These are phyloP conservation scores for Leccinellum rugosiceps DNA, from an alignment of 768 basidiomycete genomes.

Conservation along the genomic window DNA sequence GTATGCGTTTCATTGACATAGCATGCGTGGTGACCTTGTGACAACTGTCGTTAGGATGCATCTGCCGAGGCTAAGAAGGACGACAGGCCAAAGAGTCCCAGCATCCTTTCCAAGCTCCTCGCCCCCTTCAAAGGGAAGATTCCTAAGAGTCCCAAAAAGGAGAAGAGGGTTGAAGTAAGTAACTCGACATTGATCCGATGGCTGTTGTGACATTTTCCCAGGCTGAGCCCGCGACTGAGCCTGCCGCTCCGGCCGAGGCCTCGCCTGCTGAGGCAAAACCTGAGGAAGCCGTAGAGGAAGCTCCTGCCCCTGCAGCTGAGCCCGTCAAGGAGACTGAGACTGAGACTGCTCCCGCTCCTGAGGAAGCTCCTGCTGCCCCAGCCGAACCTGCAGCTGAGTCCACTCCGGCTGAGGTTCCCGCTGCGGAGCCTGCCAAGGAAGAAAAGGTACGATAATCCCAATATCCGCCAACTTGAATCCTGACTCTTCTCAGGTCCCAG, in stretches of 20 bases:
- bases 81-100: constrained; percentile 77
- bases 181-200: neutral
- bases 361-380: constrained; percentile 26
- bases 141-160: constrained; percentile 78
- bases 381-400: constrained; percentile 29
- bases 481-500: constrained; percentile 34
- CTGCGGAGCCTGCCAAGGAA: constrained; percentile 45
- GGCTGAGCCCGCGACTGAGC: constrained; percentile 32
- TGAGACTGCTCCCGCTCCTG: constrained; percentile 34
- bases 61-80: constrained; percentile 67
- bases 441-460: constrained; percentile 45
- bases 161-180: constrained; percentile 70
- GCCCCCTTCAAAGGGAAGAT: constrained; percentile 70
- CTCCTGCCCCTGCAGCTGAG: constrained; percentile 18
- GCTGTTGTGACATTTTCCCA: constrained; percentile 7
- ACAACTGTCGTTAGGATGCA: constrained; percentile 27
- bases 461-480: neutral
- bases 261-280: constrained; percentile 28
- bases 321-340: constrained; percentile 47
- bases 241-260: constrained; percentile 34
- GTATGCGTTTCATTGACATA: constrained; percentile 23
- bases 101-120: constrained; percentile 73
- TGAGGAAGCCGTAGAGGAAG: constrained; percentile 42
- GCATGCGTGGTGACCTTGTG: constrained; percentile 30
- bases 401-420: constrained; percentile 36